Evolutionary conservation across 2,329 filamentous ascomycete species (phyloP).

Genomic region (Chalara sp.): DNA sequence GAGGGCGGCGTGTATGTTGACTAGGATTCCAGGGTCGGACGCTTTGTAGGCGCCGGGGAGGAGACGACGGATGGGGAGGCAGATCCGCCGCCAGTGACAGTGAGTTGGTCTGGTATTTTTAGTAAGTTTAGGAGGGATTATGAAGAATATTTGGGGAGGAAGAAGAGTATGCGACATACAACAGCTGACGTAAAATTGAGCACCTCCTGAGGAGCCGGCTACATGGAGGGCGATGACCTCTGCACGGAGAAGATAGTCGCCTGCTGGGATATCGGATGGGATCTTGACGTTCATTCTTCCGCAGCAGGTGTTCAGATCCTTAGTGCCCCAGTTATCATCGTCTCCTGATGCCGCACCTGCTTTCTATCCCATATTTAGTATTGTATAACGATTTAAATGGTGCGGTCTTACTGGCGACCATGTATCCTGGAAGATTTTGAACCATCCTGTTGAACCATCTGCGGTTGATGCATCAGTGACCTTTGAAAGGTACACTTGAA

Average conservation of each 20-base stretch:
- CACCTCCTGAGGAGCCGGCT: slow-evolving; percentile 31
- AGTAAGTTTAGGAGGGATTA: neutral
- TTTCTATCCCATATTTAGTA: neutral
- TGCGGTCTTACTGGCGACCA: slow-evolving; percentile 18
- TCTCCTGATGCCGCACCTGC: neutral
- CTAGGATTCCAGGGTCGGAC: slow-evolving; percentile 39
- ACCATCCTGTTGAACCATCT: slow-evolving; percentile 38
- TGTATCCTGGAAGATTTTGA: slow-evolving; percentile 46
- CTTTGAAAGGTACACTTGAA: slow-evolving; percentile 44
- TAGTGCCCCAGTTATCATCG: slow-evolving; percentile 1
- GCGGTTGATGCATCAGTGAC: slow-evolving; percentile 41
- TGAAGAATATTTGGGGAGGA: neutral
- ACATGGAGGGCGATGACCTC: slow-evolving; percentile 49
- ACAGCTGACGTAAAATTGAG: slow-evolving; percentile 33
- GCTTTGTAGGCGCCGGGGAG: slow-evolving; percentile 41
- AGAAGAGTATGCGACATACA: slow-evolving; percentile 6
- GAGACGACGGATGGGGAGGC: slow-evolving; percentile 34
- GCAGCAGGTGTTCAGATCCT: slow-evolving; percentile 29
- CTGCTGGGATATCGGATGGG: slow-evolving; percentile 43
- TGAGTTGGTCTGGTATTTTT: slow-evolving; percentile 31
- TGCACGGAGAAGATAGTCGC: slow-evolving; percentile 48
- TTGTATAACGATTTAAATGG: neutral
- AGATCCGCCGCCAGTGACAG: slow-evolving; percentile 36
- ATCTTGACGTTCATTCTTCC: slow-evolving; percentile 43
- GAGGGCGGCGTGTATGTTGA: slow-evolving; percentile 33